A percentile compares a stretch with the other conserved stretches of the same genome.
Evolutionary conservation across 345 rosid genomes (phyloP).

Genomic region (Citrus maxima): DNA sequence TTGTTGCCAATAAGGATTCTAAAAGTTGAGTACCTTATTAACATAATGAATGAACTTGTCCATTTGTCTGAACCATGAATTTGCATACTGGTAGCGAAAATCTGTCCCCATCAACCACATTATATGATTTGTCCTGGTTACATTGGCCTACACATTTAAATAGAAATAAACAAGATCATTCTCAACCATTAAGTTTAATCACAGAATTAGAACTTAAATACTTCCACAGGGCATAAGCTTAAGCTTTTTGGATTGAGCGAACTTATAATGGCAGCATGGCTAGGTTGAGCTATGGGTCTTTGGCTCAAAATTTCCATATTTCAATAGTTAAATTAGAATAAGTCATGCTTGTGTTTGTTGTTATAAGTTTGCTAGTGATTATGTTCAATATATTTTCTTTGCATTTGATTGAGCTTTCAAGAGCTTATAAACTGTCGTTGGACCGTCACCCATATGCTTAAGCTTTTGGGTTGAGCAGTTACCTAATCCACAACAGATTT

Average conservation of each 20-base stretch:
- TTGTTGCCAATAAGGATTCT: neutral
- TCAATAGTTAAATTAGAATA: neutral
- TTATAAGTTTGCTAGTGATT: neutral
- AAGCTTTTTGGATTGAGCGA: neutral
- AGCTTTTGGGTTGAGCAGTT: neutral
- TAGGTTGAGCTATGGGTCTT: neutral
- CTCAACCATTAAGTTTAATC: neutral
- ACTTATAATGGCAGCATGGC: neutral
- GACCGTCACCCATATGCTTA: neutral
- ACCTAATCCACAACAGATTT: neutral
- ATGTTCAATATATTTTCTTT: neutral
- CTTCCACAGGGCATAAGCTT: neutral
- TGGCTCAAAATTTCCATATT: neutral
- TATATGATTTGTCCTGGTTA: conserved; percentile 85
- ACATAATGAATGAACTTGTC: conserved; percentile 97
- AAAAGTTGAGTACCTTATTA: conserved; percentile 49
- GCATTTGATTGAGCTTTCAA: neutral
- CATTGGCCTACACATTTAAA: conserved; percentile 57
- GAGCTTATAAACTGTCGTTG: neutral
- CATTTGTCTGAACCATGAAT: conserved; percentile 94
- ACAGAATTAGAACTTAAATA: neutral
- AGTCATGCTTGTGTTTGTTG: neutral
- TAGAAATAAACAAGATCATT: neutral
- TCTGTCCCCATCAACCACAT: conserved; percentile 98
- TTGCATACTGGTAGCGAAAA: conserved; percentile 91